These are phyloP conservation scores for Globisporangium echinulatum DNA, from an alignment of 352 stramenopile genomes.

Conservation along the genomic window DNA sequence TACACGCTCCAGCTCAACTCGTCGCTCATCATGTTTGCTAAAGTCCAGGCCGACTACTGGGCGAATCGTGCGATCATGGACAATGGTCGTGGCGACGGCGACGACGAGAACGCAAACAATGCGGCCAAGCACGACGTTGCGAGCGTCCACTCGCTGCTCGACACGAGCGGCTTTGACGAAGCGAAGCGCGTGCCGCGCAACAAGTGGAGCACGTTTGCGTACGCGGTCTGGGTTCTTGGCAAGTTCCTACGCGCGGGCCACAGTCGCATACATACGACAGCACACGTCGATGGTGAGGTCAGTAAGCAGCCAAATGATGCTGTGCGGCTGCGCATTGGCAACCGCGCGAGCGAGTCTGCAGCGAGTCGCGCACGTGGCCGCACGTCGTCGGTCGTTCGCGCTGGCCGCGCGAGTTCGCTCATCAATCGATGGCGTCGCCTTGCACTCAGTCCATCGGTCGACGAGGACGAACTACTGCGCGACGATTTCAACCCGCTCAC, in stretches of 20 bases:
- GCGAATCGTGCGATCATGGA: conserved; percentile 43
- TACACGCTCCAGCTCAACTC: conserved; percentile 63
- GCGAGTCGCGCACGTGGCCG: conserved; percentile 25
- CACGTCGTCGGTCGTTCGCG: conserved; percentile 34
- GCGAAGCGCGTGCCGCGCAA: conserved; percentile 53
- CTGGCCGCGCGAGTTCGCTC: conserved; percentile 36
- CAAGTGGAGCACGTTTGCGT: conserved; percentile 75
- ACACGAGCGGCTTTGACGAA: conserved; percentile 62
- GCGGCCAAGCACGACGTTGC: conserved; percentile 45
- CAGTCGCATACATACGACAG: not conserved
- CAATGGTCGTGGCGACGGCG: conserved; percentile 19
- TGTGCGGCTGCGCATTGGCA: too few species aligned
- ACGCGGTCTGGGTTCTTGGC: conserved; percentile 51
- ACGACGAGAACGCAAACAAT: conserved; percentile 21
- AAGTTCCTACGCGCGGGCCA: conserved; percentile 38
- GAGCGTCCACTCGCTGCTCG: conserved; percentile 59
- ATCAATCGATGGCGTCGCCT: conserved; percentile 58
- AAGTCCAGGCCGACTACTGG: conserved; percentile 76
- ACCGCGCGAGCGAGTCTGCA: conserved; percentile 1
- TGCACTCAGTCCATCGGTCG: conserved; percentile 29
- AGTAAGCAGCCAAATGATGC: conserved; percentile 2
- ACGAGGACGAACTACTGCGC: conserved; percentile 39
- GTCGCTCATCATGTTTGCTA: conserved; percentile 76
- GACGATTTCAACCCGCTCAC: conserved; percentile 56
- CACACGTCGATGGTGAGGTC: too few species aligned